Evolutionary conservation across 192 early-diverging fungal species (phyloP).

Genomic region (Coemansia sp.): DNA sequence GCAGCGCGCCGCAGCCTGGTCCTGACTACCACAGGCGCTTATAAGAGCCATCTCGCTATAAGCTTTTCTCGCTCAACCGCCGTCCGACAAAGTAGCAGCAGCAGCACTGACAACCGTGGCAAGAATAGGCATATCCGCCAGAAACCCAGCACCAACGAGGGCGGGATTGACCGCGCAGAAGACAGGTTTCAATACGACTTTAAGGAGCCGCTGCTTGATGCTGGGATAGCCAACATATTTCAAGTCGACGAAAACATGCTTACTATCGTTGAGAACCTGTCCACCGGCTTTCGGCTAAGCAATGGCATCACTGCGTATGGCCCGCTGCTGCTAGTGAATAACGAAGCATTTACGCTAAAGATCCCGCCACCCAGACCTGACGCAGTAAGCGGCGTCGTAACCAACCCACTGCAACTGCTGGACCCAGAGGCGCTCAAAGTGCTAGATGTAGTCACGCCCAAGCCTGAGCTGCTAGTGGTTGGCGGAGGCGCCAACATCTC

Average conservation of each 20-base stretch:
- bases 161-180: neutral
- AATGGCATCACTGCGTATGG: constrained; percentile 31
- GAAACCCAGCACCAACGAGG: neutral
- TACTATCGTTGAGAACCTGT: constrained; percentile 26
- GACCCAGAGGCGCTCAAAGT: constrained; percentile 27
- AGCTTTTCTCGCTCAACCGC: neutral
- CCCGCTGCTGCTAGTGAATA: constrained; percentile 52
- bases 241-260: constrained; percentile 35
- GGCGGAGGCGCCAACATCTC: constrained; percentile 41
- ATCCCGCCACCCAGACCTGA: constrained; percentile 40
- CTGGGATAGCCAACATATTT: constrained; percentile 52
- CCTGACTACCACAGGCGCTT: neutral
- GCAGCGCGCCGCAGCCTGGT: neutral
- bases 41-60: neutral
- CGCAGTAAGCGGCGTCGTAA: constrained; percentile 15
- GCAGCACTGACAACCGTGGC: neutral
- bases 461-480: constrained; percentile 52
- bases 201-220: constrained; percentile 50
- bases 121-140: neutral
- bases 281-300: constrained; percentile 49
- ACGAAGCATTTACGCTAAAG: constrained; percentile 44
- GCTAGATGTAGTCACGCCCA: constrained; percentile 38
- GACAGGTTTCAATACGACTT: constrained; percentile 48
- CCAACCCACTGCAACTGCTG: constrained; percentile 32
- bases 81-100: neutral